Evolutionary conservation across 805 yeast genomes (phyloP).

Genomic region (Cyberlindnera euphorbiiphila): DNA sequence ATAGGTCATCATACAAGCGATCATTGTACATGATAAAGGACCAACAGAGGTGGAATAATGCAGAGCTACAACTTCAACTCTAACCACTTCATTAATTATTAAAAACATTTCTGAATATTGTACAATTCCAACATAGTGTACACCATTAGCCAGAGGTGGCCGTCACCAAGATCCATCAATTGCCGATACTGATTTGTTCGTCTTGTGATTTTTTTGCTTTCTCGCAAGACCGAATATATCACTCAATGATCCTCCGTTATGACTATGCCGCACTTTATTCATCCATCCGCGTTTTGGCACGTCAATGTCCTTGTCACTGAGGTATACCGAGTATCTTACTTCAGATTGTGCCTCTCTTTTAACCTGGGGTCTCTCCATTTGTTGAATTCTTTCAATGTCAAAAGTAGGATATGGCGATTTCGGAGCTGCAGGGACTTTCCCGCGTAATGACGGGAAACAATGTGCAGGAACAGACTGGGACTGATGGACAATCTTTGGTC

Average conservation of each 20-base stretch:
- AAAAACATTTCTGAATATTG: too few species aligned
- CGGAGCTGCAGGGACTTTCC: slow-evolving; percentile 11
- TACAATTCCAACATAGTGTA: too few species aligned
- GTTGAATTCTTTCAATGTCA: slow-evolving; percentile 5
- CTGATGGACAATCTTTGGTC: slow-evolving; percentile 1
- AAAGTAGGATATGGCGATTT: slow-evolving; percentile 7
- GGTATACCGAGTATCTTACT: slow-evolving; percentile 12
- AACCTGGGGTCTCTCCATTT: slow-evolving; percentile 9
- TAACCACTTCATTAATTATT: too few species aligned
- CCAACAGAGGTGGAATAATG: too few species aligned
- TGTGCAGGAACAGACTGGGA: slow-evolving; percentile 15
- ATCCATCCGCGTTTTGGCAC: slow-evolving; percentile 13
- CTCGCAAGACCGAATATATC: slow-evolving; percentile 9
- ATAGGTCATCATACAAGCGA: too few species aligned
- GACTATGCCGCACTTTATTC: slow-evolving; percentile 8
- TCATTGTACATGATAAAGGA: too few species aligned
- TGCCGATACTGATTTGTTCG: slow-evolving; percentile 7
- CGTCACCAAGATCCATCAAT: slow-evolving; percentile 1
- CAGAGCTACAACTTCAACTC: too few species aligned
- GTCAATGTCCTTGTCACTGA: slow-evolving; percentile 16
- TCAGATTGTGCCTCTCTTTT: slow-evolving; percentile 5
- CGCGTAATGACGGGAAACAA: slow-evolving; percentile 18
- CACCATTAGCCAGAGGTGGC: too few species aligned
- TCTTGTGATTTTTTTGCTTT: slow-evolving; percentile 8
- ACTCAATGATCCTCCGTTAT: slow-evolving; percentile 7